These are phyloP conservation scores for Colletotrichum simmondsii DNA, from an alignment of 2,329 filamentous ascomycete genomes.

Conservation along the genomic window DNA sequence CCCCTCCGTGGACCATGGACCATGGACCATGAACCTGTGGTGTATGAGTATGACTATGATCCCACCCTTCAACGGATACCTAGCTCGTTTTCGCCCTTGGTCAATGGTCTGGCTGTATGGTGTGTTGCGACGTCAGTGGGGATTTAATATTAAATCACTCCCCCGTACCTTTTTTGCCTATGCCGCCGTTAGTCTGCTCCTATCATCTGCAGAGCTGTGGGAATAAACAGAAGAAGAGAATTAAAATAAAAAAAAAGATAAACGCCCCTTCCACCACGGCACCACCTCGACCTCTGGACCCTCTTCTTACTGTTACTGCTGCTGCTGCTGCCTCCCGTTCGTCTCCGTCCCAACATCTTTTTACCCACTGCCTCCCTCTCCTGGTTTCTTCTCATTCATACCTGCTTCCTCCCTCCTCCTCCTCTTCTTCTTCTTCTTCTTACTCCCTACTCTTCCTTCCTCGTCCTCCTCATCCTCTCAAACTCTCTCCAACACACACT, in stretches of 20 bases:
- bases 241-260: conserved; percentile 15
- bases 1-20: background rate
- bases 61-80: conserved; percentile 13
- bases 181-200: conserved; percentile 17
- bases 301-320: background rate
- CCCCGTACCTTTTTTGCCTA: background rate
- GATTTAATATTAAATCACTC: conserved; percentile 36
- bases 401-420: background rate
- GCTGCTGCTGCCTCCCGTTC: background rate
- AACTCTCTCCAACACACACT: background rate
- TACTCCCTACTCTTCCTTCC: background rate
- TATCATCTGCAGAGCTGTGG: conserved; percentile 23
- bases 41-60: background rate
- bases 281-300: conserved; percentile 19
- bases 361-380: background rate
- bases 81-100: background rate
- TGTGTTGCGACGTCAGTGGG: conserved; percentile 35
- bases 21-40: background rate
- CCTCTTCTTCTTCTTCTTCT: background rate
- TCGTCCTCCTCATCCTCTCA: background rate
- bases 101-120: conserved; percentile 1
- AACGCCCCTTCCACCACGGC: conserved; percentile 10
- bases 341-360: conserved; percentile 10
- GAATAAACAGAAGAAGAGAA: conserved; percentile 29
- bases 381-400: background rate